Percentiles rank a stretch among this genome's conserved stretches.
phyloP scores from a whole-genome alignment of 192 early-diverging fungal genomes.

The Entomortierella lignicola region DNA sequence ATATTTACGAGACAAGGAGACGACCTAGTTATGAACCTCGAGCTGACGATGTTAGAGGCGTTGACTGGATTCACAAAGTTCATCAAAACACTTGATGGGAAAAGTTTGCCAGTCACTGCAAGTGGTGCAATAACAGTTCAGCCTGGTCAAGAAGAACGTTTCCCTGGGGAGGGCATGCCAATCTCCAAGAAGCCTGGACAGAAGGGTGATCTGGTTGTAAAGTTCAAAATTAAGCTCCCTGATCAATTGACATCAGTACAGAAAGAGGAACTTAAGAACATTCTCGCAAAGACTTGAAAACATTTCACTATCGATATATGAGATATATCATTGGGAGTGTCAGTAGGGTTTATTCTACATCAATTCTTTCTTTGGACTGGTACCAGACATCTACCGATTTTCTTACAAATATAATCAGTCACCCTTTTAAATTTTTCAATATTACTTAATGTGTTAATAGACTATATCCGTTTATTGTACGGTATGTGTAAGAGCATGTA shows the following conservation, averaged over 20 bases:
- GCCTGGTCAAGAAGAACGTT: conserved; percentile 79
- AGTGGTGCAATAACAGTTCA: conserved; percentile 60
- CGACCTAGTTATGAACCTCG: conserved; percentile 73
- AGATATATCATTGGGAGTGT: too few relatives aligned
- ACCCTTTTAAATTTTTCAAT: too few relatives aligned
- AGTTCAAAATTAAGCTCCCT: conserved; percentile 87
- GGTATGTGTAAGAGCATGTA: too few relatives aligned
- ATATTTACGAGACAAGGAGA: conserved; percentile 88
- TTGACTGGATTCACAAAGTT: conserved; percentile 81
- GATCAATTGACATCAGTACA: conserved; percentile 70
- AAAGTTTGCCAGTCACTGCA: conserved; percentile 75
- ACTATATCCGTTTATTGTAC: too few relatives aligned
- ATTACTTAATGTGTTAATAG: too few relatives aligned
- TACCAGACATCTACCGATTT: too few relatives aligned
- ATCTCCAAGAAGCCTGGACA: conserved; percentile 76
- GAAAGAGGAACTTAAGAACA: conserved; percentile 70
- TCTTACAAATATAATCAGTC: too few relatives aligned
- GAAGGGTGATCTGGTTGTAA: conserved; percentile 89
- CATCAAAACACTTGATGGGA: conserved; percentile 82
- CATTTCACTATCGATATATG: not conserved
- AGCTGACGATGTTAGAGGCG: conserved; percentile 83
- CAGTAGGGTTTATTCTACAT: too few relatives aligned
- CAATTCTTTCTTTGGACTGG: too few relatives aligned
- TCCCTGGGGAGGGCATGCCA: conserved; percentile 93
- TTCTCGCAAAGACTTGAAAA: conserved; percentile 28